Percentiles rank a stretch among this genome's conserved stretches.
Conservation (phyloP, 2,329 filamentous ascomycete genomes). For the Neophaeococcomyces mojaviensis region DNA sequence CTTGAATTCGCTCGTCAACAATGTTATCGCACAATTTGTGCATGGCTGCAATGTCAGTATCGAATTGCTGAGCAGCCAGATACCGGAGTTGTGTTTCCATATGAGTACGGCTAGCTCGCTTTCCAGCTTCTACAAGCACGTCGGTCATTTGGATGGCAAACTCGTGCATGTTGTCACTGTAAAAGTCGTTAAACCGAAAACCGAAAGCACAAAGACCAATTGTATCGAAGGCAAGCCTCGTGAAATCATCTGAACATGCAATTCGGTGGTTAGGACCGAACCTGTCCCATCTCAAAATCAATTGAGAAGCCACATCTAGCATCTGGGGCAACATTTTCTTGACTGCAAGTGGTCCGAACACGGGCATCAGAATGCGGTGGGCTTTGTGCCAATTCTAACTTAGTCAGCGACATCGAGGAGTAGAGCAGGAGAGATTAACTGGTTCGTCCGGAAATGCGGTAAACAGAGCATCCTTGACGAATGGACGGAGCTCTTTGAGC, state of each 20-base stretch:
- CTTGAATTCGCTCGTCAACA: slow-evolving; percentile 45
- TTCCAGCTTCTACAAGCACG: slow-evolving; percentile 50
- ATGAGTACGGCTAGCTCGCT: slow-evolving; percentile 41
- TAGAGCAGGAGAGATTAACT: slow-evolving; percentile 53
- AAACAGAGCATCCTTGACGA: slow-evolving; percentile 57
- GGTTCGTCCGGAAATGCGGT: slow-evolving; percentile 48
- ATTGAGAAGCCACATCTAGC: slow-evolving; percentile 31
- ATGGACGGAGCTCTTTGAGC: background rate
- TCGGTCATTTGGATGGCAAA: slow-evolving; percentile 60
- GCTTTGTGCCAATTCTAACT: slow-evolving; percentile 56
- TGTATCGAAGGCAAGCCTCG: slow-evolving; percentile 61
- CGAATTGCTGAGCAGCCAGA: background rate
- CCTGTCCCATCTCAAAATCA: slow-evolving; percentile 33
- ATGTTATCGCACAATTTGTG: slow-evolving; percentile 32
- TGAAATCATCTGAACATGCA: slow-evolving; percentile 57
- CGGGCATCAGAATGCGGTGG: slow-evolving; percentile 38
- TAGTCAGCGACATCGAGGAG: slow-evolving; percentile 34
- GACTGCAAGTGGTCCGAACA: slow-evolving; percentile 38
- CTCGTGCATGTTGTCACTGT: slow-evolving; percentile 58
- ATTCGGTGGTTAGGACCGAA: slow-evolving; percentile 50
- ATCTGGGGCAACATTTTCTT: slow-evolving; percentile 35
- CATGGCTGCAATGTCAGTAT: slow-evolving; percentile 7
- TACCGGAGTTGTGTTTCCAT: slow-evolving; percentile 41
- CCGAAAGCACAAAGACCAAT: slow-evolving; percentile 62
- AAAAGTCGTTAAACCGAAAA: slow-evolving; percentile 66